Evolutionary conservation across 257 asterid genomes (phyloP).

Genomic region (Solanum acaule): DNA sequence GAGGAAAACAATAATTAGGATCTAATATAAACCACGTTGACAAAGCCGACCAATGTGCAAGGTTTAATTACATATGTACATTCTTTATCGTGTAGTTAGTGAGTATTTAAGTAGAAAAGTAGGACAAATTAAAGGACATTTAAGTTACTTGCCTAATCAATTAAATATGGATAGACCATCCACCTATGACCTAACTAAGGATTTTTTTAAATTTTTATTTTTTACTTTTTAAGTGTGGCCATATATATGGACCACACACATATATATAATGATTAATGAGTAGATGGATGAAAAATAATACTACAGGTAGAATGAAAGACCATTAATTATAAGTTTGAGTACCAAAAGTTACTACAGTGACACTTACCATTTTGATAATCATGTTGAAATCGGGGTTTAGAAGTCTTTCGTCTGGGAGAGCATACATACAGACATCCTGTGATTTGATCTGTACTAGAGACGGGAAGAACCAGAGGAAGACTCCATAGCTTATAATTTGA

Average conservation of each 20-base stretch:
- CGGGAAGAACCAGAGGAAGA: no score
- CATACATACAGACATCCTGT: no score
- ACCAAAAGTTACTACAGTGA: neutral
- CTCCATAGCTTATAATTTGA: neutral
- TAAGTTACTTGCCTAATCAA: neutral
- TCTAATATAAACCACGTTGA: neutral
- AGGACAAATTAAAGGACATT: neutral
- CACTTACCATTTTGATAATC: neutral
- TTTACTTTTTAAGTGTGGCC: neutral
- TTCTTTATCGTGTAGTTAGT: neutral
- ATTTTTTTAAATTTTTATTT: no score
- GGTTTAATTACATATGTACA: neutral
- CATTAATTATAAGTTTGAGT: neutral
- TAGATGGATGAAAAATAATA: neutral
- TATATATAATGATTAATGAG: neutral
- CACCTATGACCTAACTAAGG: neutral
- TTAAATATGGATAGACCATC: neutral
- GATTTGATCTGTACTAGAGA: no score
- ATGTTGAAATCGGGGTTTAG: neutral
- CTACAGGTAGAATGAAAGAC: neutral
- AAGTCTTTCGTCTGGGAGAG: no score
- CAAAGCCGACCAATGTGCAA: neutral
- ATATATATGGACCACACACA: neutral
- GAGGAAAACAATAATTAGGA: no score
- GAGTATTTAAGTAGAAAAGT: neutral